Evolutionary conservation across 2,329 filamentous ascomycete species (phyloP).

Genomic region (Phialophora verrucosa): DNA sequence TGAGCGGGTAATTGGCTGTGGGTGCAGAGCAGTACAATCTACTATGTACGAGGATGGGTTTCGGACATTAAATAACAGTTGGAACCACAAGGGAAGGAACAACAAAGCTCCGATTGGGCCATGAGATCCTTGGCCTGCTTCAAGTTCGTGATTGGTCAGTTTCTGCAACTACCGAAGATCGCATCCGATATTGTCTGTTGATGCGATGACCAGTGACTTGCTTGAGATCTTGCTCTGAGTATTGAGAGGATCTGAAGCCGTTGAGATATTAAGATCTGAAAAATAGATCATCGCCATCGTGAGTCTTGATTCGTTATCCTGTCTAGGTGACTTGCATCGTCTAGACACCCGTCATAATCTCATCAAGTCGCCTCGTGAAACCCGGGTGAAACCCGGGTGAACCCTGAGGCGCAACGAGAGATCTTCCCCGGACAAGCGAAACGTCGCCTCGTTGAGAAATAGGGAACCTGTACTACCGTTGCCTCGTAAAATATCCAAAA

Average conservation of each 20-base stretch:
- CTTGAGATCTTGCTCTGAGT: conserved; percentile 2
- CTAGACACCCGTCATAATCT: neutral
- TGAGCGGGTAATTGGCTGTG: neutral
- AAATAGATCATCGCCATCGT: conserved; percentile 6
- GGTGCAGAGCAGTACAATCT: neutral
- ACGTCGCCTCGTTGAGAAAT: neutral
- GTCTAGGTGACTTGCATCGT: conserved; percentile 1
- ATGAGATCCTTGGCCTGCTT: conserved; percentile 4
- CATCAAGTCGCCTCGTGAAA: conserved; percentile 1
- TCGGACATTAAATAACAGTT: neutral
- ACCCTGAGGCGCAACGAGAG: conserved; percentile 2
- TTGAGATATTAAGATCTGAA: neutral
- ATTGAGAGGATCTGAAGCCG: neutral
- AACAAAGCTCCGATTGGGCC: conserved; percentile 3
- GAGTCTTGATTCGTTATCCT: neutral
- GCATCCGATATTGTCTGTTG: conserved; percentile 22
- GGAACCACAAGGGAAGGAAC: neutral
- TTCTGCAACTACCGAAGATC: conserved; percentile 7
- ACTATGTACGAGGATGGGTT: neutral
- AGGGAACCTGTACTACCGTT: neutral
- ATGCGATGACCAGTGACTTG: conserved; percentile 7
- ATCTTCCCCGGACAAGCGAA: neutral
- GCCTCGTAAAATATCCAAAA: neutral
- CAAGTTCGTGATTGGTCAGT: conserved; percentile 14
- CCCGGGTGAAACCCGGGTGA: neutral